phyloP scores from a whole-genome alignment of 2,329 filamentous ascomycete species.

The Cadophora luteo-olivacea region DNA sequence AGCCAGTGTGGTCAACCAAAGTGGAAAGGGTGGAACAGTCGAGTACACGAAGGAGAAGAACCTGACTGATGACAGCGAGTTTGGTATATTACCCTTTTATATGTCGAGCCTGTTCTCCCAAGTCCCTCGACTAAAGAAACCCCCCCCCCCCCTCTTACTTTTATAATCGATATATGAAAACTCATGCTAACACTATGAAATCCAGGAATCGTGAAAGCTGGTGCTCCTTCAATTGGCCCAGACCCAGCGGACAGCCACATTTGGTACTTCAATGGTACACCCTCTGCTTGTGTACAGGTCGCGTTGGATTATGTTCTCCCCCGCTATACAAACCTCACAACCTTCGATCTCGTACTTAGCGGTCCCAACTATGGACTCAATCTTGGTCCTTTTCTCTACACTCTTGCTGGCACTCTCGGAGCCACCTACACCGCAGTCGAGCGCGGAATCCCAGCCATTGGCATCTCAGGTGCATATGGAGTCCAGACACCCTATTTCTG shows the following conservation, averaged over 20 bases:
- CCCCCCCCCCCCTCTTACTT: no score
- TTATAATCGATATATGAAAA: no score
- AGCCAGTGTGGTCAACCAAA: no score
- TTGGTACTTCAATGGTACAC: slow-evolving; percentile 67
- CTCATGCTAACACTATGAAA: no score
- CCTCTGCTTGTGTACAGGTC: slow-evolving; percentile 61
- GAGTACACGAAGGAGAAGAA: no score
- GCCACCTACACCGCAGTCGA: slow-evolving; percentile 56
- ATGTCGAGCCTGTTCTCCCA: no score
- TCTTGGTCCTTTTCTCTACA: slow-evolving; percentile 53
- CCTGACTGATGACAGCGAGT: no score
- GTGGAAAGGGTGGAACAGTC: no score
- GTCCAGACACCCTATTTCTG: slow-evolving; percentile 51
- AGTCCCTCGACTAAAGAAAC: no score
- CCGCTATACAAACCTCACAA: slow-evolving; percentile 23
- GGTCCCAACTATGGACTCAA: slow-evolving; percentile 64
- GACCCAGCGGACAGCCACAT: slow-evolving; percentile 60
- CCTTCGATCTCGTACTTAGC: slow-evolving; percentile 59
- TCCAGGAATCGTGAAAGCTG: slow-evolving; percentile 50
- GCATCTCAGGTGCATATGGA: slow-evolving; percentile 53
- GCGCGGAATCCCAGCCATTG: slow-evolving; percentile 57
- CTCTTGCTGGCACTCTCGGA: slow-evolving; percentile 44
- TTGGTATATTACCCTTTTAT: no score
- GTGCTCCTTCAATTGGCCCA: slow-evolving; percentile 55
- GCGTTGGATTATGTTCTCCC: slow-evolving; percentile 46